Conservation (phyloP, 805 yeast genomes). For the Teunomyces funiuensis region DNA sequence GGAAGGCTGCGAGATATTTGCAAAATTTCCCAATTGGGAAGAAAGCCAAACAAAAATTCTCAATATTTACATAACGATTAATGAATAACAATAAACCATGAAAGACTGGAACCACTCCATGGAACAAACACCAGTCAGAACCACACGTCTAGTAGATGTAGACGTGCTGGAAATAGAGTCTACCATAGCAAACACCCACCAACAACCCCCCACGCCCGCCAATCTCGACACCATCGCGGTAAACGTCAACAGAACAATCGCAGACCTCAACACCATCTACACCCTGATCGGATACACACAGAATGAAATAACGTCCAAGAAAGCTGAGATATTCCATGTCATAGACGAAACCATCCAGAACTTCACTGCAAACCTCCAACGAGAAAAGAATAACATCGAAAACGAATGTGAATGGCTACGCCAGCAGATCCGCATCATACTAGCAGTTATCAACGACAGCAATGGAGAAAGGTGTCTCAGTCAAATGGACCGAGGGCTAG, state of each 20-base stretch:
- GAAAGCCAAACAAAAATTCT: slow-evolving; percentile 1
- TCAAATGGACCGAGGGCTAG: slow-evolving; percentile 29
- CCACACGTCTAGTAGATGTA: background rate
- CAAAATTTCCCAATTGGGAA: slow-evolving; percentile 2
- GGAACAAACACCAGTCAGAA: slow-evolving; percentile 1
- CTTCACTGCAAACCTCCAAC: slow-evolving; percentile 29
- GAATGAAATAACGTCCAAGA: slow-evolving; percentile 49
- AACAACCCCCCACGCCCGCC: slow-evolving; percentile 1
- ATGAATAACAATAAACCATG: slow-evolving; percentile 4
- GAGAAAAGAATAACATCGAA: slow-evolving; percentile 39
- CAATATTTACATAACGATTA: background rate
- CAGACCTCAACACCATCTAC: slow-evolving; percentile 47
- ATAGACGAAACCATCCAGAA: slow-evolving; percentile 50
- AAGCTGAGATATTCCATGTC: slow-evolving; percentile 47
- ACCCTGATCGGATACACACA: slow-evolving; percentile 55
- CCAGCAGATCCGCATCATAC: slow-evolving; percentile 40
- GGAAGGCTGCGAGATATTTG: background rate
- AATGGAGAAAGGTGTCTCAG: slow-evolving; percentile 27
- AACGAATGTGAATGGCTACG: slow-evolving; percentile 47
- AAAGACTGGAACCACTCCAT: slow-evolving; percentile 3
- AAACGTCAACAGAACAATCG: slow-evolving; percentile 36
- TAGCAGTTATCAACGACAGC: slow-evolving; percentile 39
- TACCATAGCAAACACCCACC: slow-evolving; percentile 5
- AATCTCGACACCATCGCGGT: slow-evolving; percentile 31
- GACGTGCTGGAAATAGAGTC: slow-evolving; percentile 11